phyloP scores from a whole-genome alignment of 768 basidiomycete species.

The Tricholoma sp. region DNA sequence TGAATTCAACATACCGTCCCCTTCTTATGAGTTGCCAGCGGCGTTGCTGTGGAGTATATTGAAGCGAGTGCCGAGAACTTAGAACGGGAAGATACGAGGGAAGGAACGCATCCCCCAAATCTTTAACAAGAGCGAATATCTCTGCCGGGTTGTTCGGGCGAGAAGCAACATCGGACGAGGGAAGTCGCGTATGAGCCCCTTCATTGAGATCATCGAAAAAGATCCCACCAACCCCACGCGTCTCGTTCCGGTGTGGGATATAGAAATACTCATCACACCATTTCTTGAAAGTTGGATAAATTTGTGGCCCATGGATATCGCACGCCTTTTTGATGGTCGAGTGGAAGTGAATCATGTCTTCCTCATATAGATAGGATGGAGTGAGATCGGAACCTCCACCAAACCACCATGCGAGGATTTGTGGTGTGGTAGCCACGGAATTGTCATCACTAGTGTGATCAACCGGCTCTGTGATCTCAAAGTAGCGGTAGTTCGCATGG shows the following conservation, averaged over 20 bases:
- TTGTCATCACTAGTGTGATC: slow-evolving; percentile 12
- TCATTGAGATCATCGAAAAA: slow-evolving; percentile 93
- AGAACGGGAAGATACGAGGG: slow-evolving; percentile 92
- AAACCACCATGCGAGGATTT: slow-evolving; percentile 94
- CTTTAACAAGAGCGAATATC: slow-evolving; percentile 71
- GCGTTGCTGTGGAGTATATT: slow-evolving; percentile 61
- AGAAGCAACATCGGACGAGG: slow-evolving; percentile 25
- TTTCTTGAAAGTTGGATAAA: slow-evolving; percentile 80
- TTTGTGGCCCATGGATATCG: slow-evolving; percentile 57
- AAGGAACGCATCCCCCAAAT: slow-evolving; percentile 75
- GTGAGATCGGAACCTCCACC: slow-evolving; percentile 96
- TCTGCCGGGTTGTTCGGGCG: slow-evolving; percentile 59
- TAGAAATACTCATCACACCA: slow-evolving; percentile 99
- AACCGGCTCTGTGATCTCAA: slow-evolving; percentile 70
- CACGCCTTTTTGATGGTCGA: slow-evolving; percentile 68
- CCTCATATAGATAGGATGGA: slow-evolving; percentile 85
- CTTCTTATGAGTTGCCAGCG: slow-evolving; percentile 92
- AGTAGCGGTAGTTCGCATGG: slow-evolving; percentile 96
- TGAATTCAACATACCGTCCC: slow-evolving; percentile 95
- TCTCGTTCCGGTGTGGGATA: slow-evolving; percentile 82
- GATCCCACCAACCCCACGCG: slow-evolving; percentile 87
- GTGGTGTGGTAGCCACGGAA: slow-evolving; percentile 34
- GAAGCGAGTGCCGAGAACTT: slow-evolving; percentile 44
- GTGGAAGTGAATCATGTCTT: slow-evolving; percentile 89
- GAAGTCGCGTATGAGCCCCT: slow-evolving; percentile 60